Base-by-base conservation (phyloP, 441 rosid genomes). In the Mallotus repandus region DNA sequence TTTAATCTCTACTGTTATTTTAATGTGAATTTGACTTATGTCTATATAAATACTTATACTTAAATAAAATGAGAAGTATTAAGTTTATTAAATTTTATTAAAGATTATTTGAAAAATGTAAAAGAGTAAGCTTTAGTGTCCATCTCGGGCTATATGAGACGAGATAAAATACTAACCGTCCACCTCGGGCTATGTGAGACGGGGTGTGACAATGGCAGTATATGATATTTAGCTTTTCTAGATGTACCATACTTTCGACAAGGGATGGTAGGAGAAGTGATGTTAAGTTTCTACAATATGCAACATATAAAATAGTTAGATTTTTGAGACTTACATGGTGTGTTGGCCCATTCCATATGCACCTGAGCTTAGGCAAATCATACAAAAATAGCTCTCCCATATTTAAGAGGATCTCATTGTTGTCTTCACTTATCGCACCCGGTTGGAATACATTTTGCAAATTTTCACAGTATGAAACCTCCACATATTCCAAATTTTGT, bases 311-410 rank as follows among this genome's bases (percentile, higher is more conserved):
- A 61, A 4, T 2, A 2, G 32, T 18, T 16, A 73, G 66, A 55
- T 50, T 77, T 55, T 22, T 43, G 18, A 74, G 74, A 32, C 54
- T 62, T 52, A 68, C 65, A 70, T 14, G 49, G 7, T 57, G 22
- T 0, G 12, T 35, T 3, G 56, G 73, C 32, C 70, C 77, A 13
- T 75, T 45, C 74, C 69, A 73, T 60, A 81, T 66, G 0, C 46
- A 38, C 19, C 1, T 60, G 38, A 78, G 19, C 15, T 55, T 46
- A 9, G 32, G 66, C 21, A 66, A 69, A 0, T 4, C 0, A 0
- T 0, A 0, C 5, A 78, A 70, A 14, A 9, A 2, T n/a, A 81
- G 15, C 9, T 0, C 1, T 43, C 19, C 10, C 38, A 78, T 48
- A 29, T 25, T 58, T 29, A 78, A 59, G 45, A 63, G 71, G 32